phyloP scores from a whole-genome alignment of 2,329 filamentous ascomycete genomes.

The Sporothrix brunneoviolacea region DNA sequence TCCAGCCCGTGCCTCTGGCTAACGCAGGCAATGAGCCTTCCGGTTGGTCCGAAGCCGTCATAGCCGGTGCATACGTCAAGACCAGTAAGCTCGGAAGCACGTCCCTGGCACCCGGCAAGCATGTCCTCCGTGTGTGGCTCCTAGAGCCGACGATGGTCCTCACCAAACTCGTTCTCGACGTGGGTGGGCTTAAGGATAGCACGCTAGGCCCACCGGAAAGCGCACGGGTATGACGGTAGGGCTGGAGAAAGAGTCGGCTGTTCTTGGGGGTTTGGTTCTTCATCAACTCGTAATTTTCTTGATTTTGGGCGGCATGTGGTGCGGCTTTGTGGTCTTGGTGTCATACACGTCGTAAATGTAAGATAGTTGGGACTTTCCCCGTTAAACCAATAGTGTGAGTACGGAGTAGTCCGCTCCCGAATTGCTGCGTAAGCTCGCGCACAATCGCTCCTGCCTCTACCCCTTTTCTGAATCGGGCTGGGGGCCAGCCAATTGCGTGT shows the following conservation, averaged over 20 bases:
- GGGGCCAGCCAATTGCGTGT: constrained; percentile 2
- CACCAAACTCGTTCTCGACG: constrained; percentile 26
- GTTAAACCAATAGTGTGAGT: no score
- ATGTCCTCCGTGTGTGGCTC: constrained; percentile 24
- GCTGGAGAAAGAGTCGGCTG: not conserved
- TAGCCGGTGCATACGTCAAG: constrained; percentile 23
- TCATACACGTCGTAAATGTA: no score
- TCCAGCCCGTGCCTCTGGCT: constrained; percentile 22
- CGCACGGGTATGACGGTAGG: constrained; percentile 7
- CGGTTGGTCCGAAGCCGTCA: constrained; percentile 25
- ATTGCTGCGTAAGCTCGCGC: no score
- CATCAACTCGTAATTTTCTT: no score
- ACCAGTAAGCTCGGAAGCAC: constrained; percentile 19
- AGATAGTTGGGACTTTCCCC: no score
- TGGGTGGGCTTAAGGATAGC: constrained; percentile 25
- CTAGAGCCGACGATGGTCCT: constrained; percentile 27
- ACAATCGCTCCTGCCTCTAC: not conserved
- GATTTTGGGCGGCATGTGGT: no score
- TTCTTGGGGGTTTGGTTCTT: no score
- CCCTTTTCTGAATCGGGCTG: no score
- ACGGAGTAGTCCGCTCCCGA: no score
- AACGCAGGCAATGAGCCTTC: constrained; percentile 21
- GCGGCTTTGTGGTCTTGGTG: no score
- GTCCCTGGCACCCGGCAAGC: constrained; percentile 19
- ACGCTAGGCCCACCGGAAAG: constrained; percentile 27